Conservation (phyloP, 2,329 filamentous ascomycete species). For the Herpomyces periplanetae region DNA sequence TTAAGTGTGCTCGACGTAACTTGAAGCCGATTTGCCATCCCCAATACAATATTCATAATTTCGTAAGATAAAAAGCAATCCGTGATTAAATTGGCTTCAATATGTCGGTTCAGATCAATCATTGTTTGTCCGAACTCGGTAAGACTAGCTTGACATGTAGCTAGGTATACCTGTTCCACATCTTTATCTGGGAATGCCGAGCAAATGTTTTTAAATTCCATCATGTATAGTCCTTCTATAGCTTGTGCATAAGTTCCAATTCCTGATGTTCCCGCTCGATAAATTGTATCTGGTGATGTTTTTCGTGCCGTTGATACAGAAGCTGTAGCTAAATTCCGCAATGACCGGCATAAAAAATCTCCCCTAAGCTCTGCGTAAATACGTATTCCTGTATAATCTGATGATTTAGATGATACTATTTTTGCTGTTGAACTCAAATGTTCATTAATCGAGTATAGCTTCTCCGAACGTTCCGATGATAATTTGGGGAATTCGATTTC, state of each 20-base stretch:
- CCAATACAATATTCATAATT: constrained; percentile 56
- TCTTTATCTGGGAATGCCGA: constrained; percentile 53
- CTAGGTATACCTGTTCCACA: constrained; percentile 36
- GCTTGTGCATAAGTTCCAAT: constrained; percentile 60
- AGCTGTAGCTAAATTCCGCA: constrained; percentile 55
- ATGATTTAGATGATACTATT: constrained; percentile 8
- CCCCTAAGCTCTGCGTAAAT: constrained; percentile 59
- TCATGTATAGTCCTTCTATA: constrained; percentile 46
- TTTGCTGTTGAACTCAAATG: constrained; percentile 14
- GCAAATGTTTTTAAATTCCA: constrained; percentile 68
- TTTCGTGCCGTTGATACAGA: constrained; percentile 39
- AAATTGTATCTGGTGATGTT: constrained; percentile 33
- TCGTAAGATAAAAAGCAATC: constrained; percentile 90
- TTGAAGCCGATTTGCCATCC: constrained; percentile 38
- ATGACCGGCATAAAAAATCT: constrained; percentile 38
- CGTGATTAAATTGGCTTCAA: constrained; percentile 44
- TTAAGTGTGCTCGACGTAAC: constrained; percentile 54
- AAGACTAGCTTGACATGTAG: constrained; percentile 36
- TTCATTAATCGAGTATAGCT: constrained; percentile 35
- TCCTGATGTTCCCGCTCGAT: constrained; percentile 54
- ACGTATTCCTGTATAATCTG: constrained; percentile 24
- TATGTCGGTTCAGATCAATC: constrained; percentile 54
- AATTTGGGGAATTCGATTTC: constrained; percentile 38
- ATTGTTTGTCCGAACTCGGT: constrained; percentile 50
- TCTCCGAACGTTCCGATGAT: constrained; percentile 30